A percentile compares a stretch with the other conserved stretches of the same genome.
Evolutionary conservation across 192 early-diverging fungal species (phyloP).

Genomic region (Kickxella alabastrina): DNA sequence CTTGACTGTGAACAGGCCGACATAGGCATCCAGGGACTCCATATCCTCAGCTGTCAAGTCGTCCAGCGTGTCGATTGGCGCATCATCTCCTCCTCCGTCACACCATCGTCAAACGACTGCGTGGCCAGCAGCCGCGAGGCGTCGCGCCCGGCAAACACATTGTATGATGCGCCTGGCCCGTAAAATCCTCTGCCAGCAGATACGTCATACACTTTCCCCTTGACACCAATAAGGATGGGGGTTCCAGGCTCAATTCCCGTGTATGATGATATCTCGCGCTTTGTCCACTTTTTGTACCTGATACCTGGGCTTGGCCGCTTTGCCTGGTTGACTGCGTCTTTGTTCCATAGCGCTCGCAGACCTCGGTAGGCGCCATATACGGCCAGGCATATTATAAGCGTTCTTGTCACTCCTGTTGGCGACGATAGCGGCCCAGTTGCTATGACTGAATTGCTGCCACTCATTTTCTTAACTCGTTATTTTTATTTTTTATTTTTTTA

Average conservation of each 20-base stretch:
- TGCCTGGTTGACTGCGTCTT: slow-evolving; percentile 22
- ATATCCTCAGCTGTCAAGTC: slow-evolving; percentile 73
- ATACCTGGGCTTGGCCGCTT: slow-evolving; percentile 7
- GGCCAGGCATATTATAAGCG: slow-evolving; percentile 8
- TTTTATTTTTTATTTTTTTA: background rate
- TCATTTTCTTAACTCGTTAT: background rate
- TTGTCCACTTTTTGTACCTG: slow-evolving; percentile 28
- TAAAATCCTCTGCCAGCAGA: slow-evolving; percentile 83
- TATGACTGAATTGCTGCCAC: background rate
- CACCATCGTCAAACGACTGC: slow-evolving; percentile 79
- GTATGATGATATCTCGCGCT: slow-evolving; percentile 33
- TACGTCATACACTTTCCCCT: slow-evolving; percentile 89
- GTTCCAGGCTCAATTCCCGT: slow-evolving; percentile 20
- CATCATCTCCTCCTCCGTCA: slow-evolving; percentile 62
- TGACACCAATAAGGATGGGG: slow-evolving; percentile 76
- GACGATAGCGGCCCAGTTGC: too few species aligned
- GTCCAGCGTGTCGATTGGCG: slow-evolving; percentile 75
- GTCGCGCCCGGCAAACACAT: slow-evolving; percentile 93
- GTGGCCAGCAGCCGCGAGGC: slow-evolving; percentile 89
- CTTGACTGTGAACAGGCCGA: slow-evolving; percentile 70
- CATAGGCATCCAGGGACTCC: slow-evolving; percentile 73
- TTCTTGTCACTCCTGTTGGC: slow-evolving; percentile 3
- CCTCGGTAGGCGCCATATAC: slow-evolving; percentile 21
- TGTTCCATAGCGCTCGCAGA: slow-evolving; percentile 16
- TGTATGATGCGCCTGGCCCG: slow-evolving; percentile 83